Base-by-base conservation (phyloP, 2,329 filamentous ascomycete genomes). In the Scedosporium boydii region DNA sequence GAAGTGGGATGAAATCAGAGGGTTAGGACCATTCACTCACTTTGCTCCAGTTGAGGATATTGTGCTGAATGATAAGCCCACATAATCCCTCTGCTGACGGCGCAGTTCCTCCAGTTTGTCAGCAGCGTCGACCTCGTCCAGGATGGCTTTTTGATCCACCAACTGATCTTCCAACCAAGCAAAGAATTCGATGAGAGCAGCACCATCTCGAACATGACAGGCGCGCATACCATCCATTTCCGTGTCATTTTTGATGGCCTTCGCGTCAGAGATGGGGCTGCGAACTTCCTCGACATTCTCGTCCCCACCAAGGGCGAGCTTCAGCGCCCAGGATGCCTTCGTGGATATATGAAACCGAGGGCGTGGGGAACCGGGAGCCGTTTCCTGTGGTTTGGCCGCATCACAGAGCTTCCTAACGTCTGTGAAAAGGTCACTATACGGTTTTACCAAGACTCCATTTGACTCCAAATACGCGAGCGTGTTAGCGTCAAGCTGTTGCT, bases 131-230 rank as follows among this genome's bases (percentile, higher is more conserved):
- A 97, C 91, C 73, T 99, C 95, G 70, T 98, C 92, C 6, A 99
- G 75, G 3, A 78, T 82, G 1, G 82, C 82, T 65, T 89, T 88
- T 73, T 93, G 87, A 67, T 81, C 84, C 63, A 90, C 72, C 26
- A 99, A 79, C 70, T 97, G 88, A 69, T 97, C 85, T 74, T 99
- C 95, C 3, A 99, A 82, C 95, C 95, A 99, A 12, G 95, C 91
- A 73, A 99, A 97, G 73, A 92, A 99, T 72, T 96, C 87, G 62
- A 86, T 93, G 65, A 98, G 76, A 1, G 95, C 93, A 57, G 91
- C 92, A 57, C 95, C 95, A 70, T 99, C 95, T 66, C 95, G 87
- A 67, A 98, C 86, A 72, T 99, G 95, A 71, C 95, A 98, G 63
- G 89, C 85, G 65, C 92, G 85, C 95, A 99, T 98, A 64, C 95